These are phyloP conservation scores for Chaetomium olivaceum DNA, from an alignment of 2,329 filamentous ascomycete genomes.

Conservation along the genomic window DNA sequence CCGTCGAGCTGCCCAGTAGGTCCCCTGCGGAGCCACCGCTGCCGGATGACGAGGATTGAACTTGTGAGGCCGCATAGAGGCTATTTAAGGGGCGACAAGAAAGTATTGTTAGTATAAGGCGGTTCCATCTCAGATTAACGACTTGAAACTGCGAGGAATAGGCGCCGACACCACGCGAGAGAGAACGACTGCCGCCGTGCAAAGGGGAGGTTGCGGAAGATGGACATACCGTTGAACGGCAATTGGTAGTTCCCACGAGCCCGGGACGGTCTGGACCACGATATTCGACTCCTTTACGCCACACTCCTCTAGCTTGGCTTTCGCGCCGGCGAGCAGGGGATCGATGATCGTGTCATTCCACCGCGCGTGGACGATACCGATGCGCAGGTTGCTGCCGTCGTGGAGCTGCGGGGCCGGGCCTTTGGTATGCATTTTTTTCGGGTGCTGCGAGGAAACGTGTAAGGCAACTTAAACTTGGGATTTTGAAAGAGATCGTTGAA, in stretches of 20 bases:
- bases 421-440: constrained; percentile 55
- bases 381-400: constrained; percentile 73
- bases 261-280: constrained; percentile 83
- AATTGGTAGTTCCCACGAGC: constrained; percentile 91
- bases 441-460: neutral
- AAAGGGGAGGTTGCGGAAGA: neutral
- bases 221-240: constrained; percentile 74
- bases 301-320: constrained; percentile 71
- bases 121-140: neutral
- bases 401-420: constrained; percentile 59
- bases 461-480: neutral
- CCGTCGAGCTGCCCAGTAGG: constrained; percentile 67
- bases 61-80: constrained; percentile 80
- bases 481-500: neutral
- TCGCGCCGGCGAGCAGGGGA: constrained; percentile 77
- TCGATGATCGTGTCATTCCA: constrained; percentile 93
- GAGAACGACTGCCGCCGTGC: neutral
- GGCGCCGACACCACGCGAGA: neutral
- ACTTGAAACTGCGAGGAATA: neutral
- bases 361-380: constrained; percentile 93
- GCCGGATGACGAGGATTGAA: constrained; percentile 69
- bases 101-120: constrained; percentile 6
- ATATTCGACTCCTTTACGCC: constrained; percentile 90
- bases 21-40: constrained; percentile 70
- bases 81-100: constrained; percentile 46